These are phyloP conservation scores for Musa schizocarpa DNA, from an alignment of 176 grass and related monocot genomes.

Conservation along the genomic window DNA sequence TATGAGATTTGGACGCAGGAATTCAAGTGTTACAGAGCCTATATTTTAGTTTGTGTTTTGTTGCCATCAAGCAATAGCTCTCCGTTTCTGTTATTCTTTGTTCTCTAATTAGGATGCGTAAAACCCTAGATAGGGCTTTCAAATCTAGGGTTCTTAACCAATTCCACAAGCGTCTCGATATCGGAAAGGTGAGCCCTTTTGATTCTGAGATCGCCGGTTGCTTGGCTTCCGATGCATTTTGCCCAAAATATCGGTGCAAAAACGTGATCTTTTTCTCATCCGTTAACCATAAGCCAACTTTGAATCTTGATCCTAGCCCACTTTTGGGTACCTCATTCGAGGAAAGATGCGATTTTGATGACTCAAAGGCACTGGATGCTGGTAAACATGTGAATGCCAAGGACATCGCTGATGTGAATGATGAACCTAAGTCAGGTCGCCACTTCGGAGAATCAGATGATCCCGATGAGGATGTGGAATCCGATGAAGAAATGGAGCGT, in stretches of 20 bases:
- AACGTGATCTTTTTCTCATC: slow-evolving; percentile 9
- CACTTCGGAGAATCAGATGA: slow-evolving; percentile 3
- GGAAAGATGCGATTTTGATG: background rate
- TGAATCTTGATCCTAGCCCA: background rate
- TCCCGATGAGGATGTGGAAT: slow-evolving; percentile 1
- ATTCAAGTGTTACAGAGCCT: too few species aligned
- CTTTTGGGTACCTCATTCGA: background rate
- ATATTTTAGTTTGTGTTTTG: too few species aligned
- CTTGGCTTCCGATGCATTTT: background rate
- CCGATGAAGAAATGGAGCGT: slow-evolving; percentile 4
- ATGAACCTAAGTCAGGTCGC: background rate
- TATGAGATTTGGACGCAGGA: too few species aligned
- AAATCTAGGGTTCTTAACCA: background rate
- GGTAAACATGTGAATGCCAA: background rate
- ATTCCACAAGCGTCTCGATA: too few species aligned
- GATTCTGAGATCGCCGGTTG: too few species aligned
- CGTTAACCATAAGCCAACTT: background rate
- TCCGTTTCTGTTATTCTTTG: too few species aligned
- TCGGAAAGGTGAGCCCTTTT: too few species aligned
- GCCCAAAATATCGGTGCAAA: background rate
- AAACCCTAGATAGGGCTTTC: slow-evolving; percentile 10
- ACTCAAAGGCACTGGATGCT: background rate
- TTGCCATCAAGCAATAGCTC: too few species aligned
- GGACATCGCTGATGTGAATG: background rate
- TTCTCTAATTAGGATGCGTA: slow-evolving; percentile 1